These are phyloP conservation scores for Ophiostoma ips DNA, from an alignment of 2,329 filamentous ascomycete genomes.

Conservation along the genomic window DNA sequence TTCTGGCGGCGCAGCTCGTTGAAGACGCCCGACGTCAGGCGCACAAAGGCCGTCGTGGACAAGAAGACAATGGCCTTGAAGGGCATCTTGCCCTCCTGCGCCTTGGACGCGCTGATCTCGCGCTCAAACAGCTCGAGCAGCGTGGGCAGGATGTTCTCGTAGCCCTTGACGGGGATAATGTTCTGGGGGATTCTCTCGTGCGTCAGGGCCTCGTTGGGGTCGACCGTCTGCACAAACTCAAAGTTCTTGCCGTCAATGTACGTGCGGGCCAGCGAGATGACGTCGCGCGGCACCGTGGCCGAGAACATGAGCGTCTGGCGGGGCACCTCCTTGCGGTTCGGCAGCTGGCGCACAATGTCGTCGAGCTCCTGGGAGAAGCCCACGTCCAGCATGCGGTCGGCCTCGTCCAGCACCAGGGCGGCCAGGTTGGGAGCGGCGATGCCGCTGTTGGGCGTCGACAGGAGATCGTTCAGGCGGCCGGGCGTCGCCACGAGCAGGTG, in stretches of 20 bases:
- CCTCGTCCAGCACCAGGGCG: slow-evolving; percentile 85
- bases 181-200: slow-evolving; percentile 76
- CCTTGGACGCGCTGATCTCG: slow-evolving; percentile 31
- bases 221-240: slow-evolving; percentile 81
- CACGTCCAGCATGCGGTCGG: slow-evolving; percentile 96
- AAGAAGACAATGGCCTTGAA: slow-evolving; percentile 98
- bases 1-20: slow-evolving; percentile 28
- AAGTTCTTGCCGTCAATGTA: slow-evolving; percentile 71
- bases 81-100: slow-evolving; percentile 32
- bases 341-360: slow-evolving; percentile 48
- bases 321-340: slow-evolving; percentile 44
- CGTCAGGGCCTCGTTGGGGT: slow-evolving; percentile 67
- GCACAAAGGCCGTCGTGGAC: slow-evolving; percentile 61
- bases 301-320: slow-evolving; percentile 93
- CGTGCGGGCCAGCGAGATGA: slow-evolving; percentile 62
- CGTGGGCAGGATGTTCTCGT: slow-evolving; percentile 64
- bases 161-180: slow-evolving; percentile 49
- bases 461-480: slow-evolving; percentile 70
- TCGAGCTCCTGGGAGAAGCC: slow-evolving; percentile 58
- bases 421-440: slow-evolving; percentile 69
- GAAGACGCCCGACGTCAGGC: slow-evolving; percentile 48
- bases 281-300: slow-evolving; percentile 75
- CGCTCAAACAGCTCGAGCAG: slow-evolving; percentile 62
- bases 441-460: slow-evolving; percentile 48
- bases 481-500: slow-evolving; percentile 86